Percentiles rank a stretch among this genome's conserved stretches.
phyloP scores from a whole-genome alignment of 2,329 filamentous ascomycete genomes.

The Fusarium hostae region DNA sequence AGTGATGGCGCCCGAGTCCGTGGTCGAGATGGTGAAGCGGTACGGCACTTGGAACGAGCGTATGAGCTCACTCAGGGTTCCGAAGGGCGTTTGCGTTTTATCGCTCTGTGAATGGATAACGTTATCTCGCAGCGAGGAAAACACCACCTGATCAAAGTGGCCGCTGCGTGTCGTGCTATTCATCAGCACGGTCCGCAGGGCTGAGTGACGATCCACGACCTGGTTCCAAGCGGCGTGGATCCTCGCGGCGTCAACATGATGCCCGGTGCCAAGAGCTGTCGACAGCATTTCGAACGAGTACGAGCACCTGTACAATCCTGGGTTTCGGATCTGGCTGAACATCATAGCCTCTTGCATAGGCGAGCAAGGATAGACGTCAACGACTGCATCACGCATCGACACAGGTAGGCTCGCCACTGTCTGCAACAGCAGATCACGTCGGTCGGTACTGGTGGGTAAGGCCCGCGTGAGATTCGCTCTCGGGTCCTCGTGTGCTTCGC shows the following conservation, averaged over 20 bases:
- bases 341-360: constrained; percentile 8
- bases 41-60: constrained; percentile 9
- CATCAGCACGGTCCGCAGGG: constrained; percentile 2
- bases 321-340: constrained; percentile 7
- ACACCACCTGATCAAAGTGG: constrained; percentile 8
- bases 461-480: constrained; percentile 3
- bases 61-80: constrained; percentile 5
- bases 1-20: constrained; percentile 4
- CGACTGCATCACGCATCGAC: constrained; percentile 5
- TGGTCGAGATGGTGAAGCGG: constrained; percentile 7
- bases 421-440: constrained; percentile 6
- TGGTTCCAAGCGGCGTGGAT: constrained; percentile 8
- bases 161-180: constrained; percentile 7
- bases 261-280: constrained; percentile 7
- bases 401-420: constrained; percentile 4
- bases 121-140: constrained; percentile 2
- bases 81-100: constrained; percentile 5
- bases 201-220: constrained; percentile 6
- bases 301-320: constrained; percentile 1
- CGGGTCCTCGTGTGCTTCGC: neutral
- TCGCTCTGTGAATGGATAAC: constrained; percentile 4
- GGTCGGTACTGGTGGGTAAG: constrained; percentile 5
- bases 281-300: constrained; percentile 7
- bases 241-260: constrained; percentile 4
- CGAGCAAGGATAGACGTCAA: constrained; percentile 5